Percentiles rank a stretch among this genome's conserved stretches.
Conservation (phyloP, 1,284 basidiomycete species). For the Ceratobasidium papillatum region DNA sequence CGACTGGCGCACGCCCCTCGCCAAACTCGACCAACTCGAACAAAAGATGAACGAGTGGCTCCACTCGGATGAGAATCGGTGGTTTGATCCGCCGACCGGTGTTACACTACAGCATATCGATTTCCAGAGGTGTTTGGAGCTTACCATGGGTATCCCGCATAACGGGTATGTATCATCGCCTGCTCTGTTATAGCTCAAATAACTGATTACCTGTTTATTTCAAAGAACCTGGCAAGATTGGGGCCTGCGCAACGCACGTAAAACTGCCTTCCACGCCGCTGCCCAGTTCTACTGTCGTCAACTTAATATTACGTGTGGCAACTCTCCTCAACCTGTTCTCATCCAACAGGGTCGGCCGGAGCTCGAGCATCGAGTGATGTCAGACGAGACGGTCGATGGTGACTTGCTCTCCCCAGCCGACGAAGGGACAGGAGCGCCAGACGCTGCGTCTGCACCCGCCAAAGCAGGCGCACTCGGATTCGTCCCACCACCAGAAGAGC, state of each 20-base stretch:
- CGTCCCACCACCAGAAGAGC: constrained; percentile 30
- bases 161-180: constrained; percentile 62
- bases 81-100: constrained; percentile 73
- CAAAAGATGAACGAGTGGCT: constrained; percentile 74
- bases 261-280: constrained; percentile 79
- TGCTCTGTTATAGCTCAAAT: background rate
- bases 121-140: constrained; percentile 68
- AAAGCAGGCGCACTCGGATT: constrained; percentile 35
- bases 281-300: constrained; percentile 73
- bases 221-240: constrained; percentile 68
- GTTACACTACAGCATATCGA: constrained; percentile 68
- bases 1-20: constrained; percentile 74
- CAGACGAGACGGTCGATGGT: background rate
- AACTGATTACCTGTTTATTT: background rate
- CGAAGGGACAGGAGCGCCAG: background rate
- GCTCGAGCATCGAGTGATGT: constrained; percentile 10
- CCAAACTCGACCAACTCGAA: constrained; percentile 73
- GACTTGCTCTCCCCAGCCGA: background rate
- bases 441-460: background rate
- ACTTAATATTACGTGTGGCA: constrained; percentile 68
- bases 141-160: constrained; percentile 73
- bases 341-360: constrained; percentile 48
- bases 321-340: constrained; percentile 62
- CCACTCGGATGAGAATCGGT: constrained; percentile 75
- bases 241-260: constrained; percentile 65